Evolutionary conservation across 2,329 filamentous ascomycete genomes (phyloP).

Genomic region (Chlorencoelia australis): DNA sequence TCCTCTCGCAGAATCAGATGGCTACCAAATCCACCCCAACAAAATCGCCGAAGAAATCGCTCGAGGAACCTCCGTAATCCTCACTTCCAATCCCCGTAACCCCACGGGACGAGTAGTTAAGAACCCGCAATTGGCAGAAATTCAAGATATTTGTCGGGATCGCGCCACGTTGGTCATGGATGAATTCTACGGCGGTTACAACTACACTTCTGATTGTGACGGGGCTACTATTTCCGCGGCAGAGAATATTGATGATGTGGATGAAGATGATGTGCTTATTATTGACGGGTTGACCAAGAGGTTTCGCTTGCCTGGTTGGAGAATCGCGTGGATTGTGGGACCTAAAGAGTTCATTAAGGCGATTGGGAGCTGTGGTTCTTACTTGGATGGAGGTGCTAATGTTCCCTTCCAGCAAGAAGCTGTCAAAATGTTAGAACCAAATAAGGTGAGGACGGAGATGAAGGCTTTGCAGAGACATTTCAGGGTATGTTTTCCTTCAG

Average conservation of each 20-base stretch:
- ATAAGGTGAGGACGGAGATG: constrained; percentile 76
- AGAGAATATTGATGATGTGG: constrained; percentile 80
- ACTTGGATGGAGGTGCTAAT: constrained; percentile 89
- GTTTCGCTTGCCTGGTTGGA: constrained; percentile 92
- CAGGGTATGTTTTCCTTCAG: constrained; percentile 35
- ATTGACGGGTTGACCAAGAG: constrained; percentile 95
- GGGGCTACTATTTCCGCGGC: constrained; percentile 82
- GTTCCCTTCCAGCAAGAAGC: constrained; percentile 94
- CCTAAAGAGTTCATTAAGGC: constrained; percentile 95
- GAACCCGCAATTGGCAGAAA: constrained; percentile 77
- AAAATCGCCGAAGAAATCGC: constrained; percentile 89
- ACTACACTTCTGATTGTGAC: constrained; percentile 88
- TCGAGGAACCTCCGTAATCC: constrained; percentile 74
- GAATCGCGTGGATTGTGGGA: constrained; percentile 91
- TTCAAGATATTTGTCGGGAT: constrained; percentile 86
- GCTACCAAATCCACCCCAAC: constrained; percentile 86
- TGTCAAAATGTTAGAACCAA: constrained; percentile 83
- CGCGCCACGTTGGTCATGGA: constrained; percentile 89
- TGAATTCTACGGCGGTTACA: constrained; percentile 95
- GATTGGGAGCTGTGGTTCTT: constrained; percentile 84
- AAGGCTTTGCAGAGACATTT: constrained; percentile 81
- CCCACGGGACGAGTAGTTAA: constrained; percentile 81
- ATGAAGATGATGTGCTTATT: constrained; percentile 84
- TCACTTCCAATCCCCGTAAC: constrained; percentile 93
- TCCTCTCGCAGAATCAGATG: constrained; percentile 73